phyloP scores from a whole-genome alignment of 768 basidiomycete genomes.

The Boletus barrowsii region DNA sequence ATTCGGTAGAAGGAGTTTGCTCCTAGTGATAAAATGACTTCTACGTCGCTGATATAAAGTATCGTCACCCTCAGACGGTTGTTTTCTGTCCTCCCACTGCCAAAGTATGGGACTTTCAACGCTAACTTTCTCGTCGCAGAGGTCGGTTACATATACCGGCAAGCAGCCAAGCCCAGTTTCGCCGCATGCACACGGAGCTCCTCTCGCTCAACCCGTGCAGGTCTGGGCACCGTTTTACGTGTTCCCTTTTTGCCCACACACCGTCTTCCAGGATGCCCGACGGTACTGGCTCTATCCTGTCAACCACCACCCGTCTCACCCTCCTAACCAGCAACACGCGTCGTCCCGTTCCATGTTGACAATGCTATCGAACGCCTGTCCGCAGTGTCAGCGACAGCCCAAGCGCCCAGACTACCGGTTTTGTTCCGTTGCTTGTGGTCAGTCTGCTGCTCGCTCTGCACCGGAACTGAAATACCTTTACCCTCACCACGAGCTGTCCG shows the following conservation, averaged over 20 bases:
- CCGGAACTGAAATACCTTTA: conserved; percentile 16
- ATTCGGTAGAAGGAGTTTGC: neutral
- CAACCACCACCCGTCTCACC: neutral
- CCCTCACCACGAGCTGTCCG: conserved; percentile 3
- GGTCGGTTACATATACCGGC: neutral
- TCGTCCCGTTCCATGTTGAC: neutral
- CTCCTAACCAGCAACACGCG: neutral
- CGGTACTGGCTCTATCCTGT: neutral
- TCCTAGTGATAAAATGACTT: neutral
- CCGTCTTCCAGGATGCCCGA: neutral
- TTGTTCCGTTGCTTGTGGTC: conserved; percentile 16
- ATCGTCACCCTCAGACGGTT: neutral
- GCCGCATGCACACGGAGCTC: no score
- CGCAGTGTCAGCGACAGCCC: conserved; percentile 11
- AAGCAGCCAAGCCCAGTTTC: neutral
- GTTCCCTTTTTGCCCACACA: neutral
- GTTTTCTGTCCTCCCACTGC: neutral
- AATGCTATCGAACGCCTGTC: conserved; percentile 9
- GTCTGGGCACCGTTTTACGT: neutral
- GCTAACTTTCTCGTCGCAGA: neutral
- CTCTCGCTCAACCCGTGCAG: neutral
- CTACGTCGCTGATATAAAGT: neutral
- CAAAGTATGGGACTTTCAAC: conserved; percentile 6
- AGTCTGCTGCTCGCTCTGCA: conserved; percentile 10
- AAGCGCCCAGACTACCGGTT: conserved; percentile 18